These are phyloP conservation scores for Vigna radiata DNA, from an alignment of 306 rosid genomes.

Conservation along the genomic window DNA sequence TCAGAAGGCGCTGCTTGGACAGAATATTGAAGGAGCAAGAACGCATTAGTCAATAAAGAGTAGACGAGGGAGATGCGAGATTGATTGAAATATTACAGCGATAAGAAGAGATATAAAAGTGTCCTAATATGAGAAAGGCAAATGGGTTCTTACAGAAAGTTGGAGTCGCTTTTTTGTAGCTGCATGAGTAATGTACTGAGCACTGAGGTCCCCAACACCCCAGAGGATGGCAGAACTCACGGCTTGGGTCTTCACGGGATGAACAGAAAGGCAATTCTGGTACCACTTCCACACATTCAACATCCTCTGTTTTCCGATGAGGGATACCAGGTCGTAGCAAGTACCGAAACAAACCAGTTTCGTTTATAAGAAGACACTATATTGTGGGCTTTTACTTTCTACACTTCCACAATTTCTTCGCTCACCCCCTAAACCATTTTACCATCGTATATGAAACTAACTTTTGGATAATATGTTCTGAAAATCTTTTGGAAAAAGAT, in stretches of 20 bases:
- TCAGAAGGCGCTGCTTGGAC: neutral
- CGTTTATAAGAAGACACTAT: neutral
- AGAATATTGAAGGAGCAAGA: neutral
- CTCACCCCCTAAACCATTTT: too few species aligned
- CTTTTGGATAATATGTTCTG: too few species aligned
- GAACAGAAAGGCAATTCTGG: slow-evolving; percentile 65
- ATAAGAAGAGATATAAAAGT: neutral
- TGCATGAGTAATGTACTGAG: slow-evolving; percentile 78
- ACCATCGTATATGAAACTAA: too few species aligned
- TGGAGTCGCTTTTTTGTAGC: slow-evolving; percentile 53
- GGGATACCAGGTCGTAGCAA: neutral
- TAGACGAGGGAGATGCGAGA: neutral
- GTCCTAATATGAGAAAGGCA: neutral
- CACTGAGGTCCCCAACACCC: slow-evolving; percentile 79
- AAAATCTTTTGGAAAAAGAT: too few species aligned
- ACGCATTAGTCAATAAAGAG: neutral
- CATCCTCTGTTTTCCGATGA: neutral
- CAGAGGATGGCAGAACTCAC: slow-evolving; percentile 74
- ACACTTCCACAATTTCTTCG: too few species aligned
- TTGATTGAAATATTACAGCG: neutral
- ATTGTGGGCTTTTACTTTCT: too few species aligned
- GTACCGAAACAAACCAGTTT: neutral
- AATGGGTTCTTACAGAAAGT: slow-evolving; percentile 48
- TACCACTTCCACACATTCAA: slow-evolving; percentile 83
- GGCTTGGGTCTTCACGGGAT: slow-evolving; percentile 82